Base-by-base conservation (phyloP, 371 early-diverging fungal genomes). In the Mortierella sp. region DNA sequence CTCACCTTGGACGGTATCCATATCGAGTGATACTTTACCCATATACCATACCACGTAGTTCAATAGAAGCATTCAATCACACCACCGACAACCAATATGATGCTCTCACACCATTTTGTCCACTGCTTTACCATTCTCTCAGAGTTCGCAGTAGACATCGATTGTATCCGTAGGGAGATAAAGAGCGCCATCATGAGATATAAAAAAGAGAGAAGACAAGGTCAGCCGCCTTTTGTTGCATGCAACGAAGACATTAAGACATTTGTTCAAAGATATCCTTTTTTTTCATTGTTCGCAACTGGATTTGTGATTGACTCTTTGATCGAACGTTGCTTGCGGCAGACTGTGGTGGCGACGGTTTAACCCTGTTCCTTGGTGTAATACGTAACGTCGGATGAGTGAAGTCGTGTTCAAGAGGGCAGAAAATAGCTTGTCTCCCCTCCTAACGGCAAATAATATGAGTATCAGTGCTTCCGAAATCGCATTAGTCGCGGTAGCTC, bases 401-500 rank as follows among this genome's bases (percentile, higher is more conserved):
- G 44, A 44, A 21, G 49, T 49, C 44, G 27, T 44, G 19, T 44
- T 19, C 21, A 17, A 19, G 17, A 21, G 44, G 44, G 23, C 9
- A 44, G 23, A 44, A 44, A 19, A 19, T 44, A n/a, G 5, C 9
- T 19, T 9, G 23, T 17, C 44, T 8, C 9, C 17, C 44, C 21
- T 19, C 21, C 44, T 21, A 17, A 17, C 28, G 19, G 26, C 34
- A 31, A 56, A 21, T 23, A 28, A 24, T 11, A 14, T 28, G 56
- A 30, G 21, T 27, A 56, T 28, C 30, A 46, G 51, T 56, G 51
- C 56, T 63, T 49, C 59, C 34, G 59, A 68, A 34, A 57, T 68
- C 14, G 37, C 37, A 11, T 34, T 34, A 34, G 48, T 68, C 75
- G 32, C 70, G 70, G 43, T 65, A 65, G 41, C 66, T 51, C 30